Evolutionary conservation across 1,139 yeast species (phyloP).

Genomic region (Saccharomyces hybrid): DNA sequence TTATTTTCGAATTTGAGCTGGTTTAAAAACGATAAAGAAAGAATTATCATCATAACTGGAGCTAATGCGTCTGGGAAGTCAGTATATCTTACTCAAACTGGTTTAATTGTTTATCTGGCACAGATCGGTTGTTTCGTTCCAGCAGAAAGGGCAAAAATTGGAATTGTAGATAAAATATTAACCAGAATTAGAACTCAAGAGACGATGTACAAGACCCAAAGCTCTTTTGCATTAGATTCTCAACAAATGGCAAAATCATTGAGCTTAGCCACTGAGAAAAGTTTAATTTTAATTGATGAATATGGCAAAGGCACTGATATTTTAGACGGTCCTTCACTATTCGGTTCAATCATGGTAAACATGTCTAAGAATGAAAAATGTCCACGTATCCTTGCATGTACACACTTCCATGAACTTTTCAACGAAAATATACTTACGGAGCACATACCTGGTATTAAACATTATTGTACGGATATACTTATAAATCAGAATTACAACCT

Average conservation of each 20-base stretch:
- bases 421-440: slow-evolving; percentile 18
- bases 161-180: slow-evolving; percentile 39
- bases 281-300: slow-evolving; percentile 42
- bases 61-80: slow-evolving; percentile 49
- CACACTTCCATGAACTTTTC: slow-evolving; percentile 41
- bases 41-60: slow-evolving; percentile 37
- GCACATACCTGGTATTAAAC: slow-evolving; percentile 14
- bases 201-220: slow-evolving; percentile 36
- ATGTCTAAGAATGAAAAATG: slow-evolving; percentile 17
- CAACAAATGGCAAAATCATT: slow-evolving; percentile 39
- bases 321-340: slow-evolving; percentile 39
- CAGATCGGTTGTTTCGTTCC: slow-evolving; percentile 47
- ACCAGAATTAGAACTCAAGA: slow-evolving; percentile 40
- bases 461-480: slow-evolving; percentile 9
- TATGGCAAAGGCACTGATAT: slow-evolving; percentile 46
- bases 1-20: slow-evolving; percentile 4
- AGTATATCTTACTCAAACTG: slow-evolving; percentile 39
- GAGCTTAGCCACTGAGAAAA: slow-evolving; percentile 32
- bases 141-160: slow-evolving; percentile 36
- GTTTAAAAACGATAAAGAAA: slow-evolving; percentile 5
- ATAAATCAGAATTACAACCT: neutral
- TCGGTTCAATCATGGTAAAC: slow-evolving; percentile 35
- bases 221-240: slow-evolving; percentile 42
- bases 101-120: slow-evolving; percentile 38
- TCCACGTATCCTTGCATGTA: slow-evolving; percentile 35